A percentile compares a stretch with the other conserved stretches of the same genome.
phyloP scores from a whole-genome alignment of 2,329 filamentous ascomycete genomes.

The Nigrospora sphaerica region DNA sequence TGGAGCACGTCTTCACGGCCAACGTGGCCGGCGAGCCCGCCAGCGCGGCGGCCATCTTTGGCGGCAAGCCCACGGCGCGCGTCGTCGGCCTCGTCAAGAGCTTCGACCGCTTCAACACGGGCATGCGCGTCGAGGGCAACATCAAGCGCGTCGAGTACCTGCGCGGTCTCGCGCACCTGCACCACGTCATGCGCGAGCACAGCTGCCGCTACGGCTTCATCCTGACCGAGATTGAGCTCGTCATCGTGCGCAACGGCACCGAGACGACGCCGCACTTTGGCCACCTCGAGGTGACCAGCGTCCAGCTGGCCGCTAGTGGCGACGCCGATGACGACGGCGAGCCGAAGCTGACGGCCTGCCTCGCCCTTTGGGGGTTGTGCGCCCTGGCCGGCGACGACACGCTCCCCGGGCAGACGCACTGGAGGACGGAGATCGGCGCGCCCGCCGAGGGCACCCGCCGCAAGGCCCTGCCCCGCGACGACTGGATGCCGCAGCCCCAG shows the following conservation, averaged over 20 bases:
- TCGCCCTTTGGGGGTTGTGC: slow-evolving; percentile 73
- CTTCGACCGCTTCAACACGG: slow-evolving; percentile 92
- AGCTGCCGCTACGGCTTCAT: slow-evolving; percentile 93
- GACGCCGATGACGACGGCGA: slow-evolving; percentile 25
- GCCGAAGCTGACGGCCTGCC: slow-evolving; percentile 57
- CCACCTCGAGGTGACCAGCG: slow-evolving; percentile 67
- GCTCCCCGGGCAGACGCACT: slow-evolving; percentile 51
- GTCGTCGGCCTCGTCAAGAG: slow-evolving; percentile 70
- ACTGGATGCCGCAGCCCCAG: slow-evolving; percentile 70
- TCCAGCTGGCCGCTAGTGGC: slow-evolving; percentile 44
- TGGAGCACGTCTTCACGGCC: slow-evolving; percentile 58
- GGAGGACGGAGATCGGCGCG: slow-evolving; percentile 66
- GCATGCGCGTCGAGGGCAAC: slow-evolving; percentile 80
- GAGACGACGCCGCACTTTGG: slow-evolving; percentile 74
- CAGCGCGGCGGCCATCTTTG: slow-evolving; percentile 46
- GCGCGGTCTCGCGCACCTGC: slow-evolving; percentile 75
- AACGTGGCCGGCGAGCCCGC: slow-evolving; percentile 50
- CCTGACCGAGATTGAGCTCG: slow-evolving; percentile 90
- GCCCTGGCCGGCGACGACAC: slow-evolving; percentile 60
- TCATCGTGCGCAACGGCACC: slow-evolving; percentile 76
- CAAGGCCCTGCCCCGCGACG: slow-evolving; percentile 62
- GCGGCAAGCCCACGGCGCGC: slow-evolving; percentile 37
- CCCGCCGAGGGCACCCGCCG: slow-evolving; percentile 66
- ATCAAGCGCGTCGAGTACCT: slow-evolving; percentile 86
- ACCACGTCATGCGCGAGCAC: slow-evolving; percentile 90